Evolutionary conservation across 2,329 filamentous ascomycete species (phyloP).

Genomic region (Neopestalotiopsis rosae): DNA sequence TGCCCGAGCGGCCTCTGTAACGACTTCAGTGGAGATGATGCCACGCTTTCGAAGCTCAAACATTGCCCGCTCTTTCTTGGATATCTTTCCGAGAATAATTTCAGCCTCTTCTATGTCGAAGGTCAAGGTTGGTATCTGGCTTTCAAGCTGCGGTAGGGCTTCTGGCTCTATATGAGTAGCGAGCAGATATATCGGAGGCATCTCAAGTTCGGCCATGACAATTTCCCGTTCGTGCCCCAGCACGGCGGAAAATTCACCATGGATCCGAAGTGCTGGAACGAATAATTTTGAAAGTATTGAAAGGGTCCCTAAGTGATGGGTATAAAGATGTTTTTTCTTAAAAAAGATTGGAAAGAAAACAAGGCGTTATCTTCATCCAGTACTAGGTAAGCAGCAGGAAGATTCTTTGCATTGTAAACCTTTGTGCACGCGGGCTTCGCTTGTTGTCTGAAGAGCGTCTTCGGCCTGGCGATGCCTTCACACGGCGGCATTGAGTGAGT

Average conservation of each 20-base stretch:
- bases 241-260: background rate
- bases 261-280: background rate
- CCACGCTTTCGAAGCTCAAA: conserved; percentile 78
- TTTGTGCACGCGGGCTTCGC: too few species aligned
- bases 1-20: conserved; percentile 1
- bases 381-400: too few species aligned
- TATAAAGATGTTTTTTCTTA: too few species aligned
- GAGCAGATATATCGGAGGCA: conserved; percentile 76
- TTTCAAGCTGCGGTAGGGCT: conserved; percentile 68
- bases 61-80: conserved; percentile 70
- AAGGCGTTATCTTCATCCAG: too few species aligned
- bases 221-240: background rate
- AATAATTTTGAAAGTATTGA: background rate
- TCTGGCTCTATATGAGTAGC: conserved; percentile 69
- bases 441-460: too few species aligned
- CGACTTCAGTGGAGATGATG: conserved; percentile 60
- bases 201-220: conserved; percentile 36
- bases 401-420: too few species aligned
- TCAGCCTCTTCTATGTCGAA: conserved; percentile 74
- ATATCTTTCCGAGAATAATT: conserved; percentile 76
- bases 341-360: too few species aligned
- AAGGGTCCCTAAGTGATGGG: too few species aligned
- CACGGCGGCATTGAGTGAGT: too few species aligned
- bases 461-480: too few species aligned
- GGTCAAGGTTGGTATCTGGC: conserved; percentile 69